Evolutionary conservation across 1,284 basidiomycete genomes (phyloP), one percentile per base, ranked within the genome.

Genomic region (Cutaneotrichosporon dermatis): DNA sequence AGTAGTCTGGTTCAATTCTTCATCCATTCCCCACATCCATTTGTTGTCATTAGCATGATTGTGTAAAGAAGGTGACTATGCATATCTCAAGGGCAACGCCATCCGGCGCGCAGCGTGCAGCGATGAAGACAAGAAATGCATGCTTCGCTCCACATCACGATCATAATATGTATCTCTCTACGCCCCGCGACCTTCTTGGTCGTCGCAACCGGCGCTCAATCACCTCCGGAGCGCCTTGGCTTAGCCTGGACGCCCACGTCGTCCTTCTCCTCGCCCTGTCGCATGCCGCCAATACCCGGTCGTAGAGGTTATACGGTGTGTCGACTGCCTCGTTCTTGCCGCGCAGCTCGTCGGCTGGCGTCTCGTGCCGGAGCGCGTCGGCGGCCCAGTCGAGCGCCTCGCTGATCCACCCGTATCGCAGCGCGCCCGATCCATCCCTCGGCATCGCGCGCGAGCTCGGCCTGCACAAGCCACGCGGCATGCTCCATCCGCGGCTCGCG

Each of bases 281-380:
- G 1, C 86, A 84, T 11, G 88, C 86, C 15, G 83, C 82, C 13
- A 95, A 79, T 13, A 96, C 86, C 72, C 93, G 87, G 76, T 95
- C 92, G 66, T 95, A 83, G 55, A 95, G 82, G 60, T 85, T 86
- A 72, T 93, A 95, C 4, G 92, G 90, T 35, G 92, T 79, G 84
- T 88, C 90, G 4, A 46, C 54, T 1, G 88, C 87, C 43, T 82
- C 82, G 2, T 87, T 82, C 56, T 83, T 82, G 40, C 81, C 84
- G n/a, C 80, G 79, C 54, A 84, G 79, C 60, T 82, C 82, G 53
- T 83, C 81, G 43, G 88, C 79, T 35, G 82, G 81, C 58, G 82
- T 84, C 35, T 83, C 82, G 87, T 89, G 39, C 4, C 83, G 82
- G 51, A 93, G 81, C 62, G 93, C 78, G 41, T 84, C 81, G 44